Conservation (phyloP, 148 eudicot species). For the Heliosperma pusillum region DNA sequence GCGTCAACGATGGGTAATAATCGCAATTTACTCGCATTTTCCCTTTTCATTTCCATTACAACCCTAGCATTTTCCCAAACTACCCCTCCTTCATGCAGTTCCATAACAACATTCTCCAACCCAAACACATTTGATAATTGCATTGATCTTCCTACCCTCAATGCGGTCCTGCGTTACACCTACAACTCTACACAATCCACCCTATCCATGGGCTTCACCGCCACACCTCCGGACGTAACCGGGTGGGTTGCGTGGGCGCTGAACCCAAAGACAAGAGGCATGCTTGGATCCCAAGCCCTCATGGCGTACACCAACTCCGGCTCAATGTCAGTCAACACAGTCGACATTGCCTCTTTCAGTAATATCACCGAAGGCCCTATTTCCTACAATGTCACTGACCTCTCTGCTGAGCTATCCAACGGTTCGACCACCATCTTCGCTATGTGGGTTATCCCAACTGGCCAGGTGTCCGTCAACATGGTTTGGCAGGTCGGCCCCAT, state of each 20-base stretch:
- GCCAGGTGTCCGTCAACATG: constrained; percentile 17
- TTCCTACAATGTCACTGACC: constrained; percentile 21
- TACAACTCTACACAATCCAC: constrained; percentile 37
- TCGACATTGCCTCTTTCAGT: constrained; percentile 11
- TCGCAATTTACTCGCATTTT: not conserved
- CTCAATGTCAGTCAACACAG: constrained; percentile 24
- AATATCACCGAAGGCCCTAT: constrained; percentile 26
- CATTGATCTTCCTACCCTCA: constrained; percentile 45
- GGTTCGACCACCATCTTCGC: constrained; percentile 29
- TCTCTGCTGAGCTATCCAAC: constrained; percentile 20
- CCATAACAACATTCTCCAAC: constrained; percentile 30
- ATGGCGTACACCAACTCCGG: constrained; percentile 16
- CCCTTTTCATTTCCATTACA: not conserved
- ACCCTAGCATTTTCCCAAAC: not conserved
- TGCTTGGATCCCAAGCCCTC: constrained; percentile 31
- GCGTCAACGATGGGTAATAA: too few species aligned
- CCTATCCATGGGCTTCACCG: constrained; percentile 45
- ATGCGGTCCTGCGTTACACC: constrained; percentile 50
- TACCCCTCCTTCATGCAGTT: constrained; percentile 32
- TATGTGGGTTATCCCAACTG: constrained; percentile 28
- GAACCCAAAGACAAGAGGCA: constrained; percentile 26
- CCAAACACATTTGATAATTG: constrained; percentile 33
- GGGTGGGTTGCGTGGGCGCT: constrained; percentile 68
- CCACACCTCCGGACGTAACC: constrained; percentile 34
- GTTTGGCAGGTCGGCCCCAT: constrained; percentile 47